A percentile compares a stretch with the other conserved stretches of the same genome.
Conservation (phyloP, 768 basidiomycete species). For the Suillus plorans region DNA sequence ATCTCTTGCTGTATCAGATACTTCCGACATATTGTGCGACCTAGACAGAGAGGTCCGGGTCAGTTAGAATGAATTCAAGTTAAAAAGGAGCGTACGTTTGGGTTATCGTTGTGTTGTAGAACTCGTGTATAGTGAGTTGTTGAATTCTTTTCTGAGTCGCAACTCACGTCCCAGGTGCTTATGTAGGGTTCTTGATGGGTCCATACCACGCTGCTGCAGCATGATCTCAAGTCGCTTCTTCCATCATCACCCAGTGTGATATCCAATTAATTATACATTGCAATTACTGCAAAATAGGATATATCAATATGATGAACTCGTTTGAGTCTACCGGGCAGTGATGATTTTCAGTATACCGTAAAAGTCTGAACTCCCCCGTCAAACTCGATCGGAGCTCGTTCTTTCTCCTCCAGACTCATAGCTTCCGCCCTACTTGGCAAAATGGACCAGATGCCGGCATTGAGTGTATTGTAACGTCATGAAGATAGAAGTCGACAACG, state of each 20-base stretch:
- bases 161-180: not conserved
- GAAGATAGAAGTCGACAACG: not conserved
- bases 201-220: not conserved
- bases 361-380: too few species aligned
- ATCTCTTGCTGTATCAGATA: not conserved
- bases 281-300: not conserved
- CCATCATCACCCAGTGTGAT: not conserved
- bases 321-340: not conserved
- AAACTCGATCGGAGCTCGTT: too few species aligned
- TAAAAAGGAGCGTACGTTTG: not conserved
- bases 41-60: not conserved
- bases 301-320: not conserved
- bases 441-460: too few species aligned
- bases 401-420: too few species aligned
- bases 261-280: not conserved
- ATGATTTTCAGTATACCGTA: not conserved
- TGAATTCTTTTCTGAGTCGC: not conserved
- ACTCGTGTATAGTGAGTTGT: not conserved
- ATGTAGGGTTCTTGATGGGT: not conserved
- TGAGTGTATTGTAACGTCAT: too few species aligned
- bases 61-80: not conserved
- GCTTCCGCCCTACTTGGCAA: too few species aligned
- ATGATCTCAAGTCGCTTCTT: not conserved
- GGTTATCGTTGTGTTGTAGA: not conserved
- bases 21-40: not conserved